Evolutionary conservation across 2,329 filamentous ascomycete species (phyloP).

Genomic region (Sphaerulina musiva): DNA sequence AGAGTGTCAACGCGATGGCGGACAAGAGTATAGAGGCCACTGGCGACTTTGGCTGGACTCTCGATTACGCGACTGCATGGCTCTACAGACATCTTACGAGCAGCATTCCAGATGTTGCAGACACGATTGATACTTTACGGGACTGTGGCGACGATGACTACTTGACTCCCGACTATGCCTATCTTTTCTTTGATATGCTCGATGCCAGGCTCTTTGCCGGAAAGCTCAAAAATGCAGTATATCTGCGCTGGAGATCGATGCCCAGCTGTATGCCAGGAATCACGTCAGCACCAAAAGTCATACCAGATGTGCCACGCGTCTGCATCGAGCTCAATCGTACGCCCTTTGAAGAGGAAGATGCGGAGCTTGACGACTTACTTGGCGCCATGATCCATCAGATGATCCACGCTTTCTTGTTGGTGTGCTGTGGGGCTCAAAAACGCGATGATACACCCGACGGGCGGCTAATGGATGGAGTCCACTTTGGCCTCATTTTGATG

Average conservation of each 20-base stretch:
- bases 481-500: slow-evolving; percentile 38
- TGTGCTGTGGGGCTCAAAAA: slow-evolving; percentile 37
- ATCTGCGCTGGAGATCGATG: slow-evolving; percentile 30
- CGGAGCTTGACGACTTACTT: slow-evolving; percentile 32
- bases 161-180: slow-evolving; percentile 28
- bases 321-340: slow-evolving; percentile 32
- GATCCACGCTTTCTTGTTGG: slow-evolving; percentile 42
- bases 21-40: slow-evolving; percentile 21
- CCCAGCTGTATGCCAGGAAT: slow-evolving; percentile 30
- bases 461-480: slow-evolving; percentile 34
- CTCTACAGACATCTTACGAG: slow-evolving; percentile 31
- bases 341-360: slow-evolving; percentile 26
- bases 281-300: slow-evolving; percentile 33
- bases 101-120: slow-evolving; percentile 23
- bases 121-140: slow-evolving; percentile 25
- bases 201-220: slow-evolving; percentile 35
- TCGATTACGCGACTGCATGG: slow-evolving; percentile 40
- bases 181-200: slow-evolving; percentile 35
- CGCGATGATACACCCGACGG: slow-evolving; percentile 31
- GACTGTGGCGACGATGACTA: slow-evolving; percentile 23
- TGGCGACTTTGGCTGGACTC: slow-evolving; percentile 36
- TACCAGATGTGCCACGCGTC: slow-evolving; percentile 28
- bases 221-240: slow-evolving; percentile 36
- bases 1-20: slow-evolving; percentile 12
- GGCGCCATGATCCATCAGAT: slow-evolving; percentile 41